A percentile compares a stretch with the other conserved stretches of the same genome.
Evolutionary conservation across 208 protist genomes (phyloP).

Genomic region (Trichomonas vaginalis): DNA sequence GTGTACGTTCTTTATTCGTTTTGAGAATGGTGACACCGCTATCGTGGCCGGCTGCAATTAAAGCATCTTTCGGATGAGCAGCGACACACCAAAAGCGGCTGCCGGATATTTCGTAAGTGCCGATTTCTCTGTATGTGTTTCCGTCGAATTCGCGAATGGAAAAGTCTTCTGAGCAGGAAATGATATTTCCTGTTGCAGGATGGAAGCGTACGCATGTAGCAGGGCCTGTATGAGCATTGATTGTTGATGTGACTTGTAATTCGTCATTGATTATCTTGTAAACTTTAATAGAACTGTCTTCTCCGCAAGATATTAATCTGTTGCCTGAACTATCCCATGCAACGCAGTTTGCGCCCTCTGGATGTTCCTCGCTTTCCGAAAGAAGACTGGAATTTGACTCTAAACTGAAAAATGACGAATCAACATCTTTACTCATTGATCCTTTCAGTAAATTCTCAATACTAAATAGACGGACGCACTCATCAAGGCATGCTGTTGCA

Average conservation of each 20-base stretch:
- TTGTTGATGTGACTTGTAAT: slow-evolving; percentile 64
- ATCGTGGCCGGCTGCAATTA: slow-evolving; percentile 89
- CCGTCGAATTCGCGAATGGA: slow-evolving; percentile 44
- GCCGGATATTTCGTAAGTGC: not conserved
- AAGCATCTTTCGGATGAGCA: slow-evolving; percentile 64
- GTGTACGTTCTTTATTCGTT: slow-evolving; percentile 77
- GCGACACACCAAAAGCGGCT: slow-evolving; percentile 86
- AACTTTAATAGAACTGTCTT: slow-evolving; percentile 83
- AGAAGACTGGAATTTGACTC: slow-evolving; percentile 30
- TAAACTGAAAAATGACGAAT: not conserved
- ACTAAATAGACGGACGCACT: slow-evolving; percentile 97
- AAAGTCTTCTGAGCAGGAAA: slow-evolving; percentile 75
- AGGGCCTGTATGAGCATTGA: slow-evolving; percentile 85
- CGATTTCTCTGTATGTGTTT: slow-evolving; percentile 23
- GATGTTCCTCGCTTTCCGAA: slow-evolving; percentile 86
- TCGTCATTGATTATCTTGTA: slow-evolving; percentile 68
- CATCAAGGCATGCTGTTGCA: slow-evolving; percentile 88
- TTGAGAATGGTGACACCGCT: slow-evolving; percentile 91
- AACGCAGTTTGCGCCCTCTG: slow-evolving; percentile 94
- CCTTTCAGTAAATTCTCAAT: slow-evolving; percentile 40
- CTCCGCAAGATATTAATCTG: slow-evolving; percentile 76
- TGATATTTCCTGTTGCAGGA: slow-evolving; percentile 65
- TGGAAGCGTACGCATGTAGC: slow-evolving; percentile 81
- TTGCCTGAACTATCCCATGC: slow-evolving; percentile 79
- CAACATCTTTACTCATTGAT: not conserved